phyloP scores from a whole-genome alignment of 441 rosid genomes.

The Bocquillonia castaneifolia region DNA sequence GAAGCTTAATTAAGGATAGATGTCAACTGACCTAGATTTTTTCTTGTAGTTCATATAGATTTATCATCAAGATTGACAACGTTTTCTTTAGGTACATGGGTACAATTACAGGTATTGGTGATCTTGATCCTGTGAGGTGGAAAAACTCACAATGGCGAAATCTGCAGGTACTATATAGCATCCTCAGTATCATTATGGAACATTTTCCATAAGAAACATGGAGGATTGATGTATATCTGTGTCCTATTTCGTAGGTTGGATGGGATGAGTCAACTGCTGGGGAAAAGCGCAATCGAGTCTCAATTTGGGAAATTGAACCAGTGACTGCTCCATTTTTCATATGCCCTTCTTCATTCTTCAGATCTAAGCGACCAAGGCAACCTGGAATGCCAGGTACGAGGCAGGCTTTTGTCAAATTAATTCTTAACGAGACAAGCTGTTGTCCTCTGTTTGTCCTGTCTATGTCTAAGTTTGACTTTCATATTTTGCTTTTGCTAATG shows the following conservation, averaged over 20 bases:
- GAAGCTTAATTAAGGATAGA: not conserved
- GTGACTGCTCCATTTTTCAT: slow-evolving; percentile 87
- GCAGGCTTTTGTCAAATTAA: slow-evolving; percentile 4
- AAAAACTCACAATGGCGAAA: slow-evolving; percentile 95
- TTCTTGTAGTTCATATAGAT: not conserved
- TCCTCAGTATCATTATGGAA: not conserved
- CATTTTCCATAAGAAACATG: not conserved
- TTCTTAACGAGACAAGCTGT: no score
- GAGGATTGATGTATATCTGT: slow-evolving; percentile 5
- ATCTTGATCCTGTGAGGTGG: slow-evolving; percentile 88
- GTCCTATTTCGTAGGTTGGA: slow-evolving; percentile 57
- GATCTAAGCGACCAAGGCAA: slow-evolving; percentile 73
- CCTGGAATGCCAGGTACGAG: slow-evolving; percentile 72
- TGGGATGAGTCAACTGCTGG: slow-evolving; percentile 98
- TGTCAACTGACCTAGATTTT: not conserved
- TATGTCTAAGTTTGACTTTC: no score
- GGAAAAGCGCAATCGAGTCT: slow-evolving; percentile 74
- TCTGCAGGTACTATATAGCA: slow-evolving; percentile 54
- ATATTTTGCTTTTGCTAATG: no score
- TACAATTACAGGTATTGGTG: slow-evolving; percentile 77
- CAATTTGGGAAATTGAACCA: slow-evolving; percentile 96
- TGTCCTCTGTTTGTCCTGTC: no score
- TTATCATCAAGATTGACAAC: not conserved
- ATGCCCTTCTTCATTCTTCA: slow-evolving; percentile 84
- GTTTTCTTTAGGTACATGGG: slow-evolving; percentile 81